phyloP scores from a whole-genome alignment of 805 yeast genomes.

The Candida insectorum region DNA sequence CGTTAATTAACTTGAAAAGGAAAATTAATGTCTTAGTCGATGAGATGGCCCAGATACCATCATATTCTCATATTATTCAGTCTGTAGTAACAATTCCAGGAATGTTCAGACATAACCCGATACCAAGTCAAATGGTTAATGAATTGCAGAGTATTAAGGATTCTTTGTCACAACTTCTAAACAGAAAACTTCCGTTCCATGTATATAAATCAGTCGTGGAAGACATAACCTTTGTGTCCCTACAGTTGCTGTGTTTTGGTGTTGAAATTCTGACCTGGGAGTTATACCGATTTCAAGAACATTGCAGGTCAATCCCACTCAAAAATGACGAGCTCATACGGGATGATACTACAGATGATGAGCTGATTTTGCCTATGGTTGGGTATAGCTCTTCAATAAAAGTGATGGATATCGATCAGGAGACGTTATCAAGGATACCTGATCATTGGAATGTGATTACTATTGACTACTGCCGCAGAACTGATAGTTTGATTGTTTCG shows the following conservation, averaged over 20 bases:
- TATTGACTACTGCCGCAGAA: conserved; percentile 51
- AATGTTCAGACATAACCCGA: conserved; percentile 8
- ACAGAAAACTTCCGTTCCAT: neutral
- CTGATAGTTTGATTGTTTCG: conserved; percentile 58
- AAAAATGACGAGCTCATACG: too few species aligned
- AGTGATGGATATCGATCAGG: too few species aligned
- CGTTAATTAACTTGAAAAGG: neutral
- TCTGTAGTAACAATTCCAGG: neutral
- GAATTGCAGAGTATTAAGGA: too few species aligned
- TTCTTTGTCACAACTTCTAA: neutral
- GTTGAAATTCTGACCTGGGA: neutral
- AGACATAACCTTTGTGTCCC: neutral
- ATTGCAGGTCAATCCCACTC: too few species aligned
- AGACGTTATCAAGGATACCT: conserved; percentile 11
- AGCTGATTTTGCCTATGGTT: neutral
- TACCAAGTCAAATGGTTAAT: conserved; percentile 6
- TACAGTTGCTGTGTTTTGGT: neutral
- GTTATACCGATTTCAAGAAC: too few species aligned
- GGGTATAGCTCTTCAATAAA: neutral
- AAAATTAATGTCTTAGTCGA: neutral
- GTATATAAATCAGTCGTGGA: neutral
- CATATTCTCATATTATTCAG: neutral
- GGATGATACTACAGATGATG: too few species aligned
- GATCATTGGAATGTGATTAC: conserved; percentile 55
- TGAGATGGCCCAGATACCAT: too few species aligned